Percentiles rank a stretch among this genome's conserved stretches.
Conservation (phyloP, 148 eudicot genomes). For the Nyssa sinensis region DNA sequence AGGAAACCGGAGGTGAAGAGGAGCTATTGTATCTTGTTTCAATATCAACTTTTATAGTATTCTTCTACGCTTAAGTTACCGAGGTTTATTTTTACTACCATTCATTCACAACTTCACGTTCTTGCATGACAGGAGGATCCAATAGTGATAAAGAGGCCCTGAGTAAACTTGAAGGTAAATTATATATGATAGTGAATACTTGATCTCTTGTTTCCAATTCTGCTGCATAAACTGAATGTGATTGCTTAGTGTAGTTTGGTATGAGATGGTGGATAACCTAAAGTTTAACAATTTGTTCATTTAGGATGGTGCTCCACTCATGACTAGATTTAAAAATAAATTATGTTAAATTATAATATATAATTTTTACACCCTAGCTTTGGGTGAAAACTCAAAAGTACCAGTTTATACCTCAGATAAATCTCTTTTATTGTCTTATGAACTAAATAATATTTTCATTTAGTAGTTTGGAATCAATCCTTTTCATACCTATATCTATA, state of each 20-base stretch:
- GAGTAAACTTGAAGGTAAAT: conserved; percentile 72
- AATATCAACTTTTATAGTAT: not conserved
- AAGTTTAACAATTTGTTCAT: not conserved
- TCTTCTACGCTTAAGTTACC: not conserved
- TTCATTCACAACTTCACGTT: not conserved
- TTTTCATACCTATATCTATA: no score
- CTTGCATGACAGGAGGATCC: conserved; percentile 46
- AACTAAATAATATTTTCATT: no score
- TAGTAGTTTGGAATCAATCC: no score
- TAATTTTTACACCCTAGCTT: no score
- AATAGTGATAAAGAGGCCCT: conserved; percentile 37
- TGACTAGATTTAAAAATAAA: no score
- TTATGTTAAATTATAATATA: no score
- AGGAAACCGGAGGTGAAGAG: conserved; percentile 4
- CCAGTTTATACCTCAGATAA: no score
- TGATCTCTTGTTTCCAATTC: not conserved
- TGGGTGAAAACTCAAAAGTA: no score
- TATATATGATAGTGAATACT: not conserved
- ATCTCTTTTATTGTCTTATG: no score
- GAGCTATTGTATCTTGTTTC: not conserved
- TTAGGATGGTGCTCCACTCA: not conserved
- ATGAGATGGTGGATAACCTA: not conserved
- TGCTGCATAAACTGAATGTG: not conserved
- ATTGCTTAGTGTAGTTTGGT: not conserved
- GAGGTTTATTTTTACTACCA: conserved; percentile 12